These are phyloP conservation scores for Sporisorium sorghi DNA, from an alignment of 1,284 basidiomycete genomes.

Conservation along the genomic window DNA sequence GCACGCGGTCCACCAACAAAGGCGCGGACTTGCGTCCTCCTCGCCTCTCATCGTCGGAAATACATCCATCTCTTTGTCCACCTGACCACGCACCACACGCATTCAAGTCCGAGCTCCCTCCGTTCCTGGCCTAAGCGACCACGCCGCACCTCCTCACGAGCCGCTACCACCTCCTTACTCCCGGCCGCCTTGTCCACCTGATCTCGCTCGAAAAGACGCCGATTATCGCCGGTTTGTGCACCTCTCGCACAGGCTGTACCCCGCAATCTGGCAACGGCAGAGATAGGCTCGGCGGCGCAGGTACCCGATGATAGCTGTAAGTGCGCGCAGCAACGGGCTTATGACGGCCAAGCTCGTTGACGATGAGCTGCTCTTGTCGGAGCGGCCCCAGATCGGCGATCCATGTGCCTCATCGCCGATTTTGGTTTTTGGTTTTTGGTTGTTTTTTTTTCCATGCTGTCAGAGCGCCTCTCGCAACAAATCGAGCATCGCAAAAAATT, in stretches of 20 bases:
- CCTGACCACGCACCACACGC: neutral
- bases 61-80: neutral
- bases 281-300: neutral
- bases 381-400: neutral
- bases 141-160: too few relatives aligned
- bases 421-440: too few relatives aligned
- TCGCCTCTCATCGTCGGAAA: neutral
- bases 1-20: neutral
- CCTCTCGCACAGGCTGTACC: neutral
- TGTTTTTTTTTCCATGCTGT: too few relatives aligned
- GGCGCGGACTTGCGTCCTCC: neutral
- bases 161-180: too few relatives aligned
- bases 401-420: neutral
- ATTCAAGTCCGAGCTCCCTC: neutral
- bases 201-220: neutral
- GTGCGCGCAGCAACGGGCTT: too few relatives aligned
- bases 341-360: too few relatives aligned
- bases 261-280: neutral
- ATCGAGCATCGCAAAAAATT: neutral
- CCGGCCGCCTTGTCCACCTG: too few relatives aligned
- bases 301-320: too few relatives aligned
- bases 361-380: too few relatives aligned
- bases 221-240: neutral
- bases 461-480: neutral
- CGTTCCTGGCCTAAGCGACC: too few relatives aligned